Evolutionary conservation across 495 filamentous ascomycete genomes (phyloP), one percentile per base, ranked within the genome.

Genomic region (Penicillium chermesinum): DNA sequence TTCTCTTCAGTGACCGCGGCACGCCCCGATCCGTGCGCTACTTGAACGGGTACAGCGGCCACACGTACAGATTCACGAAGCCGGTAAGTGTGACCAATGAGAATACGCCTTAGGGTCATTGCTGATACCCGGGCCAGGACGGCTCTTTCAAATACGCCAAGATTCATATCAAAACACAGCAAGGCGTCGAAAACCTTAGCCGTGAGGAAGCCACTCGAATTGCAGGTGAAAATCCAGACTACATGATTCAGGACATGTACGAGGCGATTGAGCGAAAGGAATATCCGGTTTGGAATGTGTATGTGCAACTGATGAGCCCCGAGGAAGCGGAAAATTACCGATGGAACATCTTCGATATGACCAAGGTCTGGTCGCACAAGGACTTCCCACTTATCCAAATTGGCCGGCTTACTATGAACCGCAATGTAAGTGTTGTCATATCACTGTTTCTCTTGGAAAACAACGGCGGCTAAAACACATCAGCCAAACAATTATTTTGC

Each of bases 21-120:
- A 82, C 77, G 4, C 85, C 85, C 5, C 67, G 67, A 48, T 80
- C 77, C 0, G 64, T 77, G 52, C 69, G 84, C 8, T 71, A 78
- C 46, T 73, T 86, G 64, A 83, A 86, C 50, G 78, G 77, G 15
- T 88, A 84, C 58, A 74, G 74, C 52, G 76, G 74, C 12, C 81
- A 87, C 58, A 85, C 85, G 1, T 88, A 82, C 65, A 86, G 79
- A 44, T 77, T 85, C 37, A 78, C 75, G 35, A 82, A 77, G 41
- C 58, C 80, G 51, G 82, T 81, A 21, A 43, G 44, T n/a, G n/a
- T n/a, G n/a, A n/a, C n/a, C n/a, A 13, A 4, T 14, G 9, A 9
- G 19, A 3, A 13, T 7, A 1, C 2, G 3, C 3, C 22, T 39
- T 36, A n/a, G 13, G 33, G 8, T 44, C 15, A 47, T 7, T 8